A percentile compares a stretch with the other conserved stretches of the same genome.
Conservation (phyloP, 257 asterid genomes). For the Salvia splendens region DNA sequence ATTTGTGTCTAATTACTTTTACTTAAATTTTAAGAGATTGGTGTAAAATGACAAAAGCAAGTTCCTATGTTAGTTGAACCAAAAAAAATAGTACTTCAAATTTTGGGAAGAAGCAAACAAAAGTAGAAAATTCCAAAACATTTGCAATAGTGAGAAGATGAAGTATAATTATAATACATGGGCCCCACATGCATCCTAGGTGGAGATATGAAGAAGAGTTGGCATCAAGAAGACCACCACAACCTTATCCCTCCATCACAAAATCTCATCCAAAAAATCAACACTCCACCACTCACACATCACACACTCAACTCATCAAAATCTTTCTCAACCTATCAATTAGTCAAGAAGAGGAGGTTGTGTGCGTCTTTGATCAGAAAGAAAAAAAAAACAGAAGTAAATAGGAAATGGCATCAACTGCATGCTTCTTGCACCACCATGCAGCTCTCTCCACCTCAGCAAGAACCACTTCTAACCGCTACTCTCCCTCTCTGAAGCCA, state of each 20-base stretch:
- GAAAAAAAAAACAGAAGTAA: neutral
- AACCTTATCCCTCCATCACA: slow-evolving; percentile 53
- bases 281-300: slow-evolving; percentile 40
- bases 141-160: neutral
- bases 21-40: too few relatives aligned
- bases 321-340: neutral
- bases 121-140: neutral
- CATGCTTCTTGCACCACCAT: slow-evolving; percentile 66
- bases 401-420: slow-evolving; percentile 62
- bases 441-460: slow-evolving; percentile 51
- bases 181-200: slow-evolving; percentile 21
- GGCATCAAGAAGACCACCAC: slow-evolving; percentile 51
- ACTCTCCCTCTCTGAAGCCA: slow-evolving; percentile 44
- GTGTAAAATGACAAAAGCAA: too few relatives aligned
- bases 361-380: neutral
- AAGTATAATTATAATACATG: neutral
- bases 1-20: too few relatives aligned
- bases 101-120: neutral
- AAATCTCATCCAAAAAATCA: slow-evolving; percentile 50
- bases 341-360: neutral
- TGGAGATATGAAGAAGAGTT: slow-evolving; percentile 44
- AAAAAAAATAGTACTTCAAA: too few relatives aligned
- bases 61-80: too few relatives aligned
- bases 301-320: slow-evolving; percentile 23
- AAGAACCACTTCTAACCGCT: slow-evolving; percentile 40